Percentiles rank a stretch among this genome's conserved stretches.
Conservation (phyloP, 768 basidiomycete genomes). For the Rhodotorula toruloides region DNA sequence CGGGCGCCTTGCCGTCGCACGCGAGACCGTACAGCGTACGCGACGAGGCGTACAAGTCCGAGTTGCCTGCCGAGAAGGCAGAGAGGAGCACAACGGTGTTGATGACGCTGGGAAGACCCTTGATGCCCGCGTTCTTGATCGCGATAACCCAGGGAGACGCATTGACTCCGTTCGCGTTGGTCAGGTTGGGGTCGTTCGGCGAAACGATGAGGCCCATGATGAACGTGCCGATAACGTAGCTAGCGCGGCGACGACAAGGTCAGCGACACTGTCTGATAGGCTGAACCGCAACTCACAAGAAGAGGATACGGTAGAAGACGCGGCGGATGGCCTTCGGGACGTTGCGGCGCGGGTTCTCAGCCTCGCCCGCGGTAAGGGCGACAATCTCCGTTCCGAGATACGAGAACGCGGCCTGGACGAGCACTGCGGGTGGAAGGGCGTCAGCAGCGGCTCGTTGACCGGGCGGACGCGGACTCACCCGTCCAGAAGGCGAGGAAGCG, state of each 20-base stretch:
- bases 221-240: conserved; percentile 19
- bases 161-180: conserved; percentile 5
- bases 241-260: neutral
- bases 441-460: neutral
- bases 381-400: conserved; percentile 57
- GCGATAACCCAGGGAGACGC: conserved; percentile 54
- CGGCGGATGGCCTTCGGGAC: conserved; percentile 64
- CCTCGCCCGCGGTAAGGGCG: conserved; percentile 50
- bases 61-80: conserved; percentile 62
- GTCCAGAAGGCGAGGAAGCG: conserved; percentile 59
- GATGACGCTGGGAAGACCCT: conserved; percentile 65
- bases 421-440: neutral
- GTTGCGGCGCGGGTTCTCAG: conserved; percentile 47
- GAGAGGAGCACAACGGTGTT: conserved; percentile 62
- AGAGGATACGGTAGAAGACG: conserved; percentile 69
- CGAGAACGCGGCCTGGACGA: conserved; percentile 50
- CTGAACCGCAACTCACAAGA: conserved; percentile 57
- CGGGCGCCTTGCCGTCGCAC: conserved; percentile 71
- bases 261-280: neutral
- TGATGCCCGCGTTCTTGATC: conserved; percentile 8
- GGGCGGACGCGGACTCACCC: neutral
- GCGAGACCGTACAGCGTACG: conserved; percentile 74
- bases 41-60: conserved; percentile 58
- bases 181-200: conserved; percentile 64
- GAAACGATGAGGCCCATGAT: conserved; percentile 75